Percentiles rank a stretch among this genome's conserved stretches.
Evolutionary conservation across 495 filamentous ascomycete genomes (phyloP).

Genomic region (Annulohypoxylon nitens): DNA sequence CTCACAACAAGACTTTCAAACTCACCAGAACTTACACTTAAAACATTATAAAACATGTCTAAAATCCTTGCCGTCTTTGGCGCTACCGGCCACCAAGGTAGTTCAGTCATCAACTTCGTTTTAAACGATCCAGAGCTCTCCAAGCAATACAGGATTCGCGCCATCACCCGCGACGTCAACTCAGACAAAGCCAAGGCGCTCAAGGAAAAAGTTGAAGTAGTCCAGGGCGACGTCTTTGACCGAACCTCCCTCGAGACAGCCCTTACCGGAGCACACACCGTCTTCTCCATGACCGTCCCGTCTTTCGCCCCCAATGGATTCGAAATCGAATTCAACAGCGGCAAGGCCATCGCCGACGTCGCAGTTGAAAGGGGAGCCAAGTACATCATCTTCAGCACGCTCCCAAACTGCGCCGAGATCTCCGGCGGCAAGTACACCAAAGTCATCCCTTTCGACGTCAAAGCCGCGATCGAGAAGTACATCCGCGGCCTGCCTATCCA

Average conservation of each 20-base stretch:
- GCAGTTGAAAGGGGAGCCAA: conserved; percentile 59
- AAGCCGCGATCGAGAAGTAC: conserved; percentile 59
- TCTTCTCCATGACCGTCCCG: conserved; percentile 63
- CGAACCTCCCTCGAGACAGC: conserved; percentile 58
- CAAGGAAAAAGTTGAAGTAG: conserved; percentile 55
- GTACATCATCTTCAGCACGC: conserved; percentile 66
- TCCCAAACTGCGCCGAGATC: conserved; percentile 51
- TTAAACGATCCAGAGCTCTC: conserved; percentile 63
- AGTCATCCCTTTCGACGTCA: conserved; percentile 61
- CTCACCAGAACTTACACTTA: neutral
- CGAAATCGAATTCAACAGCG: conserved; percentile 56
- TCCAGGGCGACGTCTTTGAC: conserved; percentile 55
- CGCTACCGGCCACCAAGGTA: conserved; percentile 73
- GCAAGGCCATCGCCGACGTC: conserved; percentile 62
- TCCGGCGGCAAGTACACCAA: conserved; percentile 56
- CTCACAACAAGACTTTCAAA: neutral
- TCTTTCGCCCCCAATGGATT: conserved; percentile 51
- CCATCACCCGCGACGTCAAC: conserved; percentile 65
- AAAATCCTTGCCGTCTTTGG: conserved; percentile 71
- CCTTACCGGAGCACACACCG: conserved; percentile 60
- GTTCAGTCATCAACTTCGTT: conserved; percentile 67
- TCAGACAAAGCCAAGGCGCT: conserved; percentile 61
- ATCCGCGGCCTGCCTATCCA: conserved; percentile 56
- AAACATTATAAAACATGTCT: conserved; percentile 49
- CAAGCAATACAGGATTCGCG: conserved; percentile 66